These are phyloP conservation scores for Lipomyces mesembrius DNA, from an alignment of 805 yeast genomes.

Conservation along the genomic window DNA sequence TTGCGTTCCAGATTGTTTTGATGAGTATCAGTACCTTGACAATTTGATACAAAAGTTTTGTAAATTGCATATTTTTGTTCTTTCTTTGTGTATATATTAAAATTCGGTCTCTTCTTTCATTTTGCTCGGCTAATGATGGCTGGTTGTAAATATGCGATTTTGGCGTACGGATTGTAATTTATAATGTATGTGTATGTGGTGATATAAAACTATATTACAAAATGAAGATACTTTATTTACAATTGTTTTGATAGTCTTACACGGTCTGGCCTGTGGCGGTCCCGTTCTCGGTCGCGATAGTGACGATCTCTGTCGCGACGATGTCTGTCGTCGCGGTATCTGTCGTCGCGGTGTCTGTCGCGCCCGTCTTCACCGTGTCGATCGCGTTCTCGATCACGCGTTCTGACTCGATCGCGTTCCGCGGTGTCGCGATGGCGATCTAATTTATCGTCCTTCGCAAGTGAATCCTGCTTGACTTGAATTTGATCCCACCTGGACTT, in stretches of 20 bases:
- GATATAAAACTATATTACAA: constrained; percentile 2
- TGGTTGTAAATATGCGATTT: background rate
- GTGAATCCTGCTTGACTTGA: no score
- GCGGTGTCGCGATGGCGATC: no score
- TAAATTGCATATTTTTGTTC: background rate
- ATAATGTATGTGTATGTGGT: background rate
- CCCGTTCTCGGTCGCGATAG: constrained; percentile 3
- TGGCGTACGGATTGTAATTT: background rate
- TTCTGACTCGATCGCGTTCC: no score
- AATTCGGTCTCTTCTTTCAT: background rate
- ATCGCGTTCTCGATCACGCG: background rate
- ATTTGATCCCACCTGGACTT: background rate
- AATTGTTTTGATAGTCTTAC: background rate
- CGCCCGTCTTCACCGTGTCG: background rate
- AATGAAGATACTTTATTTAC: no score
- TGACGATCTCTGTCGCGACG: background rate
- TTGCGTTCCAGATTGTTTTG: constrained; percentile 76
- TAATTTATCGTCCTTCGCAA: no score
- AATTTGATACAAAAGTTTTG: constrained; percentile 10
- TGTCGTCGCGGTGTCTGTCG: background rate
- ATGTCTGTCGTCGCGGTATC: background rate
- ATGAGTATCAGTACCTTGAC: constrained; percentile 48
- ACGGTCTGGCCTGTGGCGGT: background rate
- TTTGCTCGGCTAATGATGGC: background rate
- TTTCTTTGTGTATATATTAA: background rate